Percentiles rank a stretch among this genome's conserved stretches.
Evolutionary conservation across 352 stramenopile genomes (phyloP).

Genomic region (Paralagenidium karlingii): DNA sequence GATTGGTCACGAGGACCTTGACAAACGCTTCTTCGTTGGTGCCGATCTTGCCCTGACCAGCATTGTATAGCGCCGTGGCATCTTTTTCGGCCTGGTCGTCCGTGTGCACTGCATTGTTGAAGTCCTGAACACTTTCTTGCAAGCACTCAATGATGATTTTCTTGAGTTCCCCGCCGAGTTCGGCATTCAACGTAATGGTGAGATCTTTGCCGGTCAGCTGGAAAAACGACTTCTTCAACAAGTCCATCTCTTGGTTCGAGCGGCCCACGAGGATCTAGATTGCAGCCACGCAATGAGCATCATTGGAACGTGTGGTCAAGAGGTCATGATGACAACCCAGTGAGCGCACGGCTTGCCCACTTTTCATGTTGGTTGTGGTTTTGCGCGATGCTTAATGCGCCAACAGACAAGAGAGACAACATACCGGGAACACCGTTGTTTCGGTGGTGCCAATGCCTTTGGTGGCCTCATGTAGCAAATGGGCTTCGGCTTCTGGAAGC

Average conservation of each 20-base stretch:
- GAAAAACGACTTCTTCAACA: conserved; percentile 75
- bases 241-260: conserved; percentile 56
- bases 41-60: conserved; percentile 41
- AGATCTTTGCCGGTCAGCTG: conserved; percentile 47
- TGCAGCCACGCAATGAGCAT: too few species aligned
- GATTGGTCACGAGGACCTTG: conserved; percentile 32
- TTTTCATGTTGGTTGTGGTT: too few species aligned
- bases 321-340: neutral
- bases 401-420: conserved; percentile 3
- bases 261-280: conserved; percentile 8
- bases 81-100: conserved; percentile 37
- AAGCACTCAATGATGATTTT: conserved; percentile 60
- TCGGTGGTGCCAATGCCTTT: conserved; percentile 39
- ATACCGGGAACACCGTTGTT: conserved; percentile 35
- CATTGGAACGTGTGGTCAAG: too few species aligned
- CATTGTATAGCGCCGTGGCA: conserved; percentile 50
- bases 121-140: conserved; percentile 34
- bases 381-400: too few species aligned
- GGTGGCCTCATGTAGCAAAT: conserved; percentile 49
- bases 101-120: conserved; percentile 43
- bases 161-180: conserved; percentile 59
- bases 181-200: conserved; percentile 32
- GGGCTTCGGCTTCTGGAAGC: conserved; percentile 42
- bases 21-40: conserved; percentile 58
- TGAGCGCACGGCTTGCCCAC: neutral